These are phyloP conservation scores for Clitocybe nebularis DNA, from an alignment of 1,284 basidiomycete genomes.

Conservation along the genomic window DNA sequence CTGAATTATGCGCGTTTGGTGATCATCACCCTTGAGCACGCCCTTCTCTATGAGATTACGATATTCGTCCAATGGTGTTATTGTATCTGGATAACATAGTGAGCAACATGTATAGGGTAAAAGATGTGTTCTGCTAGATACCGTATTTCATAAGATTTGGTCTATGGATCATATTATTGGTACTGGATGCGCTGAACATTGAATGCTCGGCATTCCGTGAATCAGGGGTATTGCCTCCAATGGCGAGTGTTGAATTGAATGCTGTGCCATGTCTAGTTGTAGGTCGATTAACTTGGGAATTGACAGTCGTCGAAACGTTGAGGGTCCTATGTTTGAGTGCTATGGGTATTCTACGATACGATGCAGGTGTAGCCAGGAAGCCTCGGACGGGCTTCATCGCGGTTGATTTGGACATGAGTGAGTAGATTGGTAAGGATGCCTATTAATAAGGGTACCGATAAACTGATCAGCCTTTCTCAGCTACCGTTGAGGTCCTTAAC, in stretches of 20 bases:
- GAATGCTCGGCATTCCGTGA: constrained; percentile 21
- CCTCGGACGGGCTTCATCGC: constrained; percentile 23
- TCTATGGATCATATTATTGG: constrained; percentile 16
- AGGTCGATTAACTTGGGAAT: neutral
- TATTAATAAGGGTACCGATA: neutral
- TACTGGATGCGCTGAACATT: constrained; percentile 18
- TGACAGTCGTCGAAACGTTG: constrained; percentile 1
- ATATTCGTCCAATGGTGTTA: constrained; percentile 69
- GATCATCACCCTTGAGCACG: constrained; percentile 70
- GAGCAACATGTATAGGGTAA: no score
- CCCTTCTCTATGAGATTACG: constrained; percentile 71
- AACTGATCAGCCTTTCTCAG: neutral
- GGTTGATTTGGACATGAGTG: constrained; percentile 1
- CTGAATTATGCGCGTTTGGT: constrained; percentile 83
- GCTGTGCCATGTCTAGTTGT: constrained; percentile 21
- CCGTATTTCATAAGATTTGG: no score
- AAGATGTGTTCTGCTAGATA: no score
- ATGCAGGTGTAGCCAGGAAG: constrained; percentile 5
- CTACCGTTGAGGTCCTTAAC: neutral
- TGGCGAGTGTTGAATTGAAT: constrained; percentile 34
- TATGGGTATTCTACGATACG: constrained; percentile 13
- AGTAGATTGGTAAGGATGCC: neutral
- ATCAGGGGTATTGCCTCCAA: constrained; percentile 12
- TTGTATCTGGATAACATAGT: constrained; percentile 22
- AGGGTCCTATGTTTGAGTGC: constrained; percentile 14